These are phyloP conservation scores for Picea sitchensis DNA, from an alignment of 75 land plant genomes.

Conservation along the genomic window DNA sequence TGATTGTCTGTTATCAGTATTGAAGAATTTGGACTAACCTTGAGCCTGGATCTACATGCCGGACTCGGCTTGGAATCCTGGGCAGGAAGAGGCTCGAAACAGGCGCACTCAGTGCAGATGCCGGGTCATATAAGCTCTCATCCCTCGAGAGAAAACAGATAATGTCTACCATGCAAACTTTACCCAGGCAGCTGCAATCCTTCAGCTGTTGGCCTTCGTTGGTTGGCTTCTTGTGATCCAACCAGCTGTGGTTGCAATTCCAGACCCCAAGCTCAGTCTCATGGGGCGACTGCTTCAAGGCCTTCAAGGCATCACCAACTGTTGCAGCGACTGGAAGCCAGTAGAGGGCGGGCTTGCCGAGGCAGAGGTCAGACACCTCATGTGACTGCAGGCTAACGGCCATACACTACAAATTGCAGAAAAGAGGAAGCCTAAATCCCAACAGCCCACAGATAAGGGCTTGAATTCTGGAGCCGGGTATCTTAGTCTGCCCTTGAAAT, in stretches of 20 bases:
- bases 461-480: not conserved
- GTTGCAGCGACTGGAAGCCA: slow-evolving; percentile 42
- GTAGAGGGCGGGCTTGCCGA: slow-evolving; percentile 75
- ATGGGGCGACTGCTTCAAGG: slow-evolving; percentile 28
- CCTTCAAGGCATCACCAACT: slow-evolving; percentile 51
- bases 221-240: not conserved
- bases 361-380: slow-evolving; percentile 72
- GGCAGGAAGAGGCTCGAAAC: slow-evolving; percentile 42
- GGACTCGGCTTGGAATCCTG: slow-evolving; percentile 18
- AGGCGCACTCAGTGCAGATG: slow-evolving; percentile 41
- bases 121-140: slow-evolving; percentile 34
- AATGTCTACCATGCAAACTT: slow-evolving; percentile 65
- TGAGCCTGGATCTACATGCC: slow-evolving; percentile 53
- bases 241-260: slow-evolving; percentile 24
- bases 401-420: slow-evolving; percentile 47
- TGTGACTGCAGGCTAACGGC: slow-evolving; percentile 55
- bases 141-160: slow-evolving; percentile 66
- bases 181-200: slow-evolving; percentile 59
- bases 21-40: slow-evolving; percentile 32
- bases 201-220: not conserved
- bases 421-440: not conserved
- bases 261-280: slow-evolving; percentile 37
- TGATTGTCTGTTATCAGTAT: too few relatives aligned
- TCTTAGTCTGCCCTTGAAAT: not conserved
- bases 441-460: not conserved